phyloP scores from a whole-genome alignment of 257 asterid genomes.

The Vinca minor region DNA sequence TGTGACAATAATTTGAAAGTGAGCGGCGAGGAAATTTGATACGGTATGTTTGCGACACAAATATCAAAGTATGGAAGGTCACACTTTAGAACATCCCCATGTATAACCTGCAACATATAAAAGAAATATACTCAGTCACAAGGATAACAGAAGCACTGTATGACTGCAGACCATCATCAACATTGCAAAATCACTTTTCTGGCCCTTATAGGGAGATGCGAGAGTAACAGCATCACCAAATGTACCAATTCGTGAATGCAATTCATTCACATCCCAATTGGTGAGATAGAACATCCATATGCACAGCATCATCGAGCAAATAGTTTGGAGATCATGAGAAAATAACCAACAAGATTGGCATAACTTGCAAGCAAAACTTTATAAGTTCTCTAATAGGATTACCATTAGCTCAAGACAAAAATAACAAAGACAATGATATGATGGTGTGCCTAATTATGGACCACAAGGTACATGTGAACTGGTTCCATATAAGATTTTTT shows the following conservation, averaged over 20 bases:
- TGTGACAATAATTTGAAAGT: slow-evolving; percentile 80
- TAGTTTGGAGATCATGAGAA: neutral
- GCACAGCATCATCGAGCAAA: neutral
- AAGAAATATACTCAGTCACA: neutral
- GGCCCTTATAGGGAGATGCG: neutral
- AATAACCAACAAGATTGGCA: neutral
- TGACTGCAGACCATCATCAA: neutral
- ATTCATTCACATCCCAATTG: neutral
- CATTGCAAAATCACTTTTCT: neutral
- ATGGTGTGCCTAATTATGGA: no score
- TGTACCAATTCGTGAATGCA: neutral
- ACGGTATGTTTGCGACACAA: slow-evolving; percentile 92
- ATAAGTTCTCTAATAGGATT: neutral
- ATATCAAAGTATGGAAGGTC: slow-evolving; percentile 93
- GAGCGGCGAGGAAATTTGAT: slow-evolving; percentile 92
- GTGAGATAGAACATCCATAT: neutral
- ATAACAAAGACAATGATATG: neutral
- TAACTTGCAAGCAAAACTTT: neutral
- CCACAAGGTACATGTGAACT: no score
- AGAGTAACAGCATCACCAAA: neutral
- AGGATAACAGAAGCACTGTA: neutral
- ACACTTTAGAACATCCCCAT: slow-evolving; percentile 88
- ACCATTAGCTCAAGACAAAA: neutral
- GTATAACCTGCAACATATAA: slow-evolving; percentile 52
- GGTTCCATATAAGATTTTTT: no score